Evolutionary conservation across 1,284 basidiomycete species (phyloP).

Genomic region (Sporisorium scitamineum): DNA sequence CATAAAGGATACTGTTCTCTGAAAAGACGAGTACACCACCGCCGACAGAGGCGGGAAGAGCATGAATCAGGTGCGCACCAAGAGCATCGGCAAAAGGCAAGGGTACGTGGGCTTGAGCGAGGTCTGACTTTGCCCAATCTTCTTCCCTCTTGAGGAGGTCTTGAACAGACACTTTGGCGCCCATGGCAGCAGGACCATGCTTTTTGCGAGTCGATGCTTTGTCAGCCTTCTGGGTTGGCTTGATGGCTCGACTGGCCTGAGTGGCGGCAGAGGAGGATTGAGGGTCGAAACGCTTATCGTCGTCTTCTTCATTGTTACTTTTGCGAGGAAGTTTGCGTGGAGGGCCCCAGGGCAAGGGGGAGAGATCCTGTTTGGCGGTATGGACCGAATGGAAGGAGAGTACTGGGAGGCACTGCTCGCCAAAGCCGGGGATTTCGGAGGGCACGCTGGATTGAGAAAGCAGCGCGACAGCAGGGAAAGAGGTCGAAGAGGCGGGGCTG

Average conservation of each 20-base stretch:
- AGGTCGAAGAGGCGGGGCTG: conserved; percentile 10
- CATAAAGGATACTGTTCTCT: conserved; percentile 57
- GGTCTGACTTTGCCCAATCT: conserved; percentile 41
- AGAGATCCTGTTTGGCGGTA: conserved; percentile 42
- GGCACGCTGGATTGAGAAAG: conserved; percentile 60
- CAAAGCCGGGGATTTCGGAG: conserved; percentile 55
- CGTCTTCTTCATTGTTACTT: conserved; percentile 12
- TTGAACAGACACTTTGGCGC: conserved; percentile 23
- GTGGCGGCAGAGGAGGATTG: conserved; percentile 31
- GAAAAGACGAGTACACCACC: conserved; percentile 65
- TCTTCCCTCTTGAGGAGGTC: conserved; percentile 48
- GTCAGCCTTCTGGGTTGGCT: conserved; percentile 21
- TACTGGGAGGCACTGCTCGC: conserved; percentile 61
- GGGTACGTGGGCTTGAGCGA: conserved; percentile 63
- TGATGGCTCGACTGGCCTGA: conserved; percentile 24
- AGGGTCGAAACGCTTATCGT: conserved; percentile 16
- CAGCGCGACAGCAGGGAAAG: conserved; percentile 50
- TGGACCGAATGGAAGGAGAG: conserved; percentile 64
- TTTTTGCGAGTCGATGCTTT: conserved; percentile 27
- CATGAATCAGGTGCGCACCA: conserved; percentile 56
- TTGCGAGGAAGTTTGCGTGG: conserved; percentile 41
- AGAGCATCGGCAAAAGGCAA: conserved; percentile 59
- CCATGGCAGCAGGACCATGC: conserved; percentile 59
- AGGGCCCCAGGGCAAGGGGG: conserved; percentile 58
- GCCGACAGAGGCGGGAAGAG: conserved; percentile 55